phyloP scores from a whole-genome alignment of 192 early-diverging fungal species.

The Linderina pennispora region DNA sequence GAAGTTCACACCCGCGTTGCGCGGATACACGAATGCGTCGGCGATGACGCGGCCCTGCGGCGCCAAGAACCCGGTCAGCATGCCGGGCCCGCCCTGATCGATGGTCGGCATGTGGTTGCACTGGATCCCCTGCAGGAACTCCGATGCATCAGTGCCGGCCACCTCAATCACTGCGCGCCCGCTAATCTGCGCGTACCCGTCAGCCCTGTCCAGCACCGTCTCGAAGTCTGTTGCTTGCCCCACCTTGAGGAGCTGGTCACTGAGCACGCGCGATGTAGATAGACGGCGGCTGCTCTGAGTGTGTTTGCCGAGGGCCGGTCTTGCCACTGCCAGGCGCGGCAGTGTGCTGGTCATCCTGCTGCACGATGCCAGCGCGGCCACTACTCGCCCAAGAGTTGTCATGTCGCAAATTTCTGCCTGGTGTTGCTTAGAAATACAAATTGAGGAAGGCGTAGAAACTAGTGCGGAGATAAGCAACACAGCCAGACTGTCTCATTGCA shows the following conservation, averaged over 20 bases:
- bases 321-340: no score
- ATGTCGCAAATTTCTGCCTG: no score
- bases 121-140: constrained; percentile 88
- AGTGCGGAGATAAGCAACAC: no score
- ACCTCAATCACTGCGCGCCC: constrained; percentile 59
- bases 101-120: constrained; percentile 81
- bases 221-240: constrained; percentile 14
- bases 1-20: constrained; percentile 52
- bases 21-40: constrained; percentile 85
- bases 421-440: no score
- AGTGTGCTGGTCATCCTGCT: no score
- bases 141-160: constrained; percentile 63
- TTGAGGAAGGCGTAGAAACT: no score
- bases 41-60: constrained; percentile 86
- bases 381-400: no score
- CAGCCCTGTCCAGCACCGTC: constrained; percentile 14
- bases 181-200: constrained; percentile 49
- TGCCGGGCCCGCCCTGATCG: constrained; percentile 64
- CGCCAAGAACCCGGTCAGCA: constrained; percentile 75
- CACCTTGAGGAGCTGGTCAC: constrained; percentile 1
- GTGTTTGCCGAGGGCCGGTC: not conserved
- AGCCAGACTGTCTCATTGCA: no score
- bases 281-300: not conserved
- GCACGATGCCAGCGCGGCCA: no score
- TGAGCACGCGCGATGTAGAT: not conserved